Base-by-base conservation (phyloP, 2,329 filamentous ascomycete genomes). In the Colletotrichum gigasporum region DNA sequence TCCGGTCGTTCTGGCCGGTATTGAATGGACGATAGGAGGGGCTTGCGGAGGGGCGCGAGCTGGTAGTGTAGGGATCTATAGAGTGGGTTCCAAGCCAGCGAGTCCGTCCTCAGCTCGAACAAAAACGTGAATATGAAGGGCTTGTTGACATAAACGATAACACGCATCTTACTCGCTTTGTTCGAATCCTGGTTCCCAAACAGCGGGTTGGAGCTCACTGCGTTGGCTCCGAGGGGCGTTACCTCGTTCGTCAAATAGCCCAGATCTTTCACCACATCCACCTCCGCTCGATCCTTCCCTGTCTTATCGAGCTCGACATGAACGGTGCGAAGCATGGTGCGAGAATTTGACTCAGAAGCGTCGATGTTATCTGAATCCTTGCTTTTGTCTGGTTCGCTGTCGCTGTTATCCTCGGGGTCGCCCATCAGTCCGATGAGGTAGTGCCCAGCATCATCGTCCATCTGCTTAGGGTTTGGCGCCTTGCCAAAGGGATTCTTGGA, bases 111-210 rank as follows among this genome's bases (percentile, higher is more conserved):
- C 41, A 85, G 79, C 48, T 85, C 78, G 74, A 95, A 95, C 4
- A 96, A 80, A 65, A 96, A 90, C 1, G 90, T 86, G 73, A 92
- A 94, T 48, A 95, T 85, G 75, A 95, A 95, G 0, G 92, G 92
- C 22, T 85, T 86, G 73, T 89, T 88, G 45, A 90, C 85, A 72
- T 94, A 94, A 51, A 94, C 85, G 6, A 94, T 85, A 1, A 92
- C 89, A 1, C 90, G 86, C 41, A 94, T 75, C 69, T 84, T 87
- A 63, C 82, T 80, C 2, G 80, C 78, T 70, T 85, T 86, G 72
- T 84, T 86, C 61, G 79, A 76, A 67, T 87, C 84, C 68, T 85
- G 85, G 63, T 75, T 79, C 67, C 81, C 76, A 63, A 80, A 81
- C 11, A 66, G 53, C 3, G 63, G 58, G 58, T 70, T 35, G 26